phyloP scores from a whole-genome alignment of 495 filamentous ascomycete species.

The Xylaria flabelliformis region DNA sequence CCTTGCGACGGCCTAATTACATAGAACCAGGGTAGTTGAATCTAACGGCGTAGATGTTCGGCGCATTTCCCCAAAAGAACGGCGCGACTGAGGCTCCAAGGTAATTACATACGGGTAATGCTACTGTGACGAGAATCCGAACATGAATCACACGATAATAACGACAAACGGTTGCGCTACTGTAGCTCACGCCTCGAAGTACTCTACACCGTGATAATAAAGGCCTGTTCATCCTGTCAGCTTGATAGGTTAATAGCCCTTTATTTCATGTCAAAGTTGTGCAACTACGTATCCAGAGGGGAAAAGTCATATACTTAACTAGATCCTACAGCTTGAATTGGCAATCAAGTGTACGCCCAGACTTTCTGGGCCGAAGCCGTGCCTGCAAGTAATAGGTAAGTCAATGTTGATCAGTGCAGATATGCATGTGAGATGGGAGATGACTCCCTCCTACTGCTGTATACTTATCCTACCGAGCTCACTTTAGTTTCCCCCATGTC shows the following conservation, averaged over 20 bases:
- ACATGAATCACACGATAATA: constrained; percentile 5
- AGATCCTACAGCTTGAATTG: neutral
- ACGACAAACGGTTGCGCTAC: neutral
- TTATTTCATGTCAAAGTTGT: neutral
- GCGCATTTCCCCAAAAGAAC: constrained; percentile 18
- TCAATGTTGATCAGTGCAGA: constrained; percentile 29
- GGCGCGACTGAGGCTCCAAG: constrained; percentile 14
- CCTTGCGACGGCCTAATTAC: neutral
- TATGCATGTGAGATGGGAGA: constrained; percentile 30
- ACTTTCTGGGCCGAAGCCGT: constrained; percentile 17
- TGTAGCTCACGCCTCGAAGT: neutral
- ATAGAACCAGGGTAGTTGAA: constrained; percentile 13
- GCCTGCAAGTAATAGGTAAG: constrained; percentile 26
- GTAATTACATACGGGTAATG: neutral
- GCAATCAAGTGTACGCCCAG: constrained; percentile 4
- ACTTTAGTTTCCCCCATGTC: constrained; percentile 8
- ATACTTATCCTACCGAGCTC: constrained; percentile 1
- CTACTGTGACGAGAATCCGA: constrained; percentile 17
- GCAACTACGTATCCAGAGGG: neutral
- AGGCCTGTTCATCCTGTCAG: neutral
- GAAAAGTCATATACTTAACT: neutral
- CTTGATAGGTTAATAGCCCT: neutral
- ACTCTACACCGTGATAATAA: neutral
- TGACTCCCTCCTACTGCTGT: neutral
- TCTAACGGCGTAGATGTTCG: constrained; percentile 21